Base-by-base conservation (phyloP, 306 rosid genomes). In the Datisca glomerata region DNA sequence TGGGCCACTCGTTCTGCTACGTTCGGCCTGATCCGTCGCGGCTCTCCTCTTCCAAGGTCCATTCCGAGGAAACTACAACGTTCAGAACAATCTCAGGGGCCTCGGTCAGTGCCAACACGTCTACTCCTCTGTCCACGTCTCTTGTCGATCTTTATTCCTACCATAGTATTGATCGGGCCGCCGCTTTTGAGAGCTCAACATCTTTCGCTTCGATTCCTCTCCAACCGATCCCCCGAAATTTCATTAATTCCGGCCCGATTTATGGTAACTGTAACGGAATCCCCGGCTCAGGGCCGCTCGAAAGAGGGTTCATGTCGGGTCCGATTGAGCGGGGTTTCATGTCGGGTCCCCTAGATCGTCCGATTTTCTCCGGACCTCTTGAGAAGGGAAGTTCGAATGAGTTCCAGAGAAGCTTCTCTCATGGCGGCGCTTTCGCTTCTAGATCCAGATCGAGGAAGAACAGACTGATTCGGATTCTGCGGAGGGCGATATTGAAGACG, bases 331-430 rank as follows among this genome's bases (percentile, higher is more conserved):
- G 98, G 1, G 94, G 94, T 15, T 84, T 91, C 39, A 80, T 91
- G 98, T 91, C 98, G 7, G 98, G 98, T 20, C 98, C 98, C 6
- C 57, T 89, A 24, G 98, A 89, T 24, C 93, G 84, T 2, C 93
- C 91, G 43, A 18, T 89, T 8, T 89, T 72, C 43, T 84, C 98
- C 2, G 96, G 96, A 6, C 96, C 96, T 5, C 71, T 91, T 41
- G 98, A 84, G 7, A 91, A 60, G 37, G 81, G 56, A 0, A 16
- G 55, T 32, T 56, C 80, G 10, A 70, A 65, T 41, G 94, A 75
- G 60, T 75, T 91, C 6, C 92, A 65, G 57, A 61, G 98, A 47
- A 91, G 98, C 70, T 84, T 68, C 57, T 91, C 98, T 8, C 93
- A 75, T 12, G 81, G 85, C 1, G 94, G 55, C 11, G 65, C 71